Evolutionary conservation across 768 basidiomycete genomes (phyloP), one percentile per base, ranked within the genome.

Genomic region (Podaxis sp.): DNA sequence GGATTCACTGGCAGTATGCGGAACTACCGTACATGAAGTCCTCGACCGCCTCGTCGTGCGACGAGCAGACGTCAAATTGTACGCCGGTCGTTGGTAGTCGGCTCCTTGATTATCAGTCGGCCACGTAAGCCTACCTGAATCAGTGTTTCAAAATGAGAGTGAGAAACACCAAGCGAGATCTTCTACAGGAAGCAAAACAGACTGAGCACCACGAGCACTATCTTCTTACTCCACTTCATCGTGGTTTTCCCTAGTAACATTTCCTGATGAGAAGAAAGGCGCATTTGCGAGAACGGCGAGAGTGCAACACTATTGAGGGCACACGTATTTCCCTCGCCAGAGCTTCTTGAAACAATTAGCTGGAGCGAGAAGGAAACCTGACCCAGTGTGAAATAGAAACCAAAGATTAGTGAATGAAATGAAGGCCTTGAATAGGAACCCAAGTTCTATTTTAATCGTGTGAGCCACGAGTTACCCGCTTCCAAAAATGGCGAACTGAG

Each of bases 181-280:
- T 40, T 33, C 15, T 13, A 8, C n/a, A 3, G 19, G 39, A 40
- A 39, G 0, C 6, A 19, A 24, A 38, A 24, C 38, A 15, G 0
- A 48, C 17, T 19, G 28, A 59, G 36, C 9, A 2, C 44, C 7
- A 46, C 5, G 28, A 59, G 36, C 19, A 33, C 44, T n/a, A 19
- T 3, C 44, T 44, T 36, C 44, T 59, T 59, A 13, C 57, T 59
- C 57, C 57, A 59, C 57, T 15, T 6, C 33, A 49, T 48, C 44
- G 19, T 59, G 57, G 19, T 28, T 48, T 48, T 15, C 22, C 57
- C 19, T 56, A 39, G 38, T n/a, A 46, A 3, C 15, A 33, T 33
- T 33, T 33, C 44, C 17, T 7, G 44, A n/a, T 3, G 19, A 46
- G 8, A 22, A 46, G 4, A n/a, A 46, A 4, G 19, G 19, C 19